These are phyloP conservation scores for Fusarium tuaranense DNA, from an alignment of 2,329 filamentous ascomycete genomes.

Conservation along the genomic window DNA sequence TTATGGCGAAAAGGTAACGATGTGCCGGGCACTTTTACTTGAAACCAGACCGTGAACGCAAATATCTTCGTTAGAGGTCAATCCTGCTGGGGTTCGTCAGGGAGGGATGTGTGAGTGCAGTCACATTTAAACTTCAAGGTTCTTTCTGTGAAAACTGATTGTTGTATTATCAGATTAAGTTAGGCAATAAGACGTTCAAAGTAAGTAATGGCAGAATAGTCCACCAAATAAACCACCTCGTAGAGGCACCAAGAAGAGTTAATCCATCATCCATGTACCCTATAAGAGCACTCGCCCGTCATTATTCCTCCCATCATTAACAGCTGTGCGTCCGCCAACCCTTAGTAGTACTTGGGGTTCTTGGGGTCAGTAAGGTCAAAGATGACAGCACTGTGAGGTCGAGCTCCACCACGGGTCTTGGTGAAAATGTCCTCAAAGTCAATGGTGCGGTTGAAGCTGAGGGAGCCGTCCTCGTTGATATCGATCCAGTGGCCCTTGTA, in stretches of 20 bases:
- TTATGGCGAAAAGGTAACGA: too few species aligned
- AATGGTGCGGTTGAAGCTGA: constrained; percentile 70
- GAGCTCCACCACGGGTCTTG: constrained; percentile 64
- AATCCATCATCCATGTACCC: constrained; percentile 1
- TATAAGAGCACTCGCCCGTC: neutral
- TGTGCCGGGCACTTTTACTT: neutral
- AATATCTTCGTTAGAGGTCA: neutral
- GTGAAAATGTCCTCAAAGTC: constrained; percentile 67
- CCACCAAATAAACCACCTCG: constrained; percentile 2
- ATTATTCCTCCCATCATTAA: neutral
- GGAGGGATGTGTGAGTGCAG: neutral
- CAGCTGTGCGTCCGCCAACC: neutral
- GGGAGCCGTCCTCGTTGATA: constrained; percentile 63
- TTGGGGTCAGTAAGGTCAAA: constrained; percentile 67
- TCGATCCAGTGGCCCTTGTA: constrained; percentile 74
- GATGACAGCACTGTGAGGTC: constrained; percentile 67
- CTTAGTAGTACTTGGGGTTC: constrained; percentile 62
- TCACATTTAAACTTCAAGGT: neutral
- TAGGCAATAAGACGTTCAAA: neutral
- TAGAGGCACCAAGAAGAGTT: constrained; percentile 4
- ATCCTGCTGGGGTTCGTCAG: neutral
- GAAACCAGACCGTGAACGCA: neutral
- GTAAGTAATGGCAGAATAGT: neutral
- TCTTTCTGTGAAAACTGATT: neutral
- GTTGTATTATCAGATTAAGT: neutral